Percentiles rank a stretch among this genome's conserved stretches.
Conservation (phyloP, 805 yeast species). For the Yamadazyma akitaensis region DNA sequence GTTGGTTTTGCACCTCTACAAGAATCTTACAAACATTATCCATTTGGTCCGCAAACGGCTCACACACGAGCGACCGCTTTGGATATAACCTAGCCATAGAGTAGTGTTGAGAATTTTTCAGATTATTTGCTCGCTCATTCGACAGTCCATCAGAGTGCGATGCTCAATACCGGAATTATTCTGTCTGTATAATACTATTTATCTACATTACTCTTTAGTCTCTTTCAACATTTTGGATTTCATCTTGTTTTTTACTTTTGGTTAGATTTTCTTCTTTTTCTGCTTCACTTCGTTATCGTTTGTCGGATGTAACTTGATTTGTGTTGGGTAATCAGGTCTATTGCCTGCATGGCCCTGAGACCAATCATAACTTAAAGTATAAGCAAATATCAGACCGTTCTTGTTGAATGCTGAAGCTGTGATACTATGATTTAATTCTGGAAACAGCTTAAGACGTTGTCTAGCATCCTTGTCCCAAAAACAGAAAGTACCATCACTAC, state of each 20-base stretch:
- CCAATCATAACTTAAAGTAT: constrained; percentile 95
- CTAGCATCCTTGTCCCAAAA: constrained; percentile 95
- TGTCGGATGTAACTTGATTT: constrained; percentile 78
- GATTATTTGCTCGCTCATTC: constrained; percentile 5
- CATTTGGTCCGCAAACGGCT: constrained; percentile 33
- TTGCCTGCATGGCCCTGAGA: constrained; percentile 81
- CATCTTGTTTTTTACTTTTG: too few species aligned
- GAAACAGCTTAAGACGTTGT: constrained; percentile 80
- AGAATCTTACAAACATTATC: constrained; percentile 30
- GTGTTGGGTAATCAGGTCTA: constrained; percentile 69
- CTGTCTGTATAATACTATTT: background rate
- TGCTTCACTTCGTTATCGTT: constrained; percentile 83
- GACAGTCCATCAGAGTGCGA: background rate
- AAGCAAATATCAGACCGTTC: constrained; percentile 81
- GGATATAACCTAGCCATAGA: constrained; percentile 15
- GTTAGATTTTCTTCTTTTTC: constrained; percentile 32
- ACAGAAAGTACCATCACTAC: constrained; percentile 89
- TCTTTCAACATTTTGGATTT: background rate
- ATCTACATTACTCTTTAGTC: background rate
- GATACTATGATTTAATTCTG: constrained; percentile 63
- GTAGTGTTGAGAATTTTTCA: constrained; percentile 1
- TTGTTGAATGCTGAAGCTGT: constrained; percentile 79
- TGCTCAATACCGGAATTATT: background rate
- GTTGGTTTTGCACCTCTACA: constrained; percentile 34
- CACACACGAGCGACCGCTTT: constrained; percentile 23